Percentiles rank a stretch among this genome's conserved stretches.
These are phyloP conservation scores for Zalerion maritima DNA, from an alignment of 495 filamentous ascomycete species.

Conservation along the genomic window DNA sequence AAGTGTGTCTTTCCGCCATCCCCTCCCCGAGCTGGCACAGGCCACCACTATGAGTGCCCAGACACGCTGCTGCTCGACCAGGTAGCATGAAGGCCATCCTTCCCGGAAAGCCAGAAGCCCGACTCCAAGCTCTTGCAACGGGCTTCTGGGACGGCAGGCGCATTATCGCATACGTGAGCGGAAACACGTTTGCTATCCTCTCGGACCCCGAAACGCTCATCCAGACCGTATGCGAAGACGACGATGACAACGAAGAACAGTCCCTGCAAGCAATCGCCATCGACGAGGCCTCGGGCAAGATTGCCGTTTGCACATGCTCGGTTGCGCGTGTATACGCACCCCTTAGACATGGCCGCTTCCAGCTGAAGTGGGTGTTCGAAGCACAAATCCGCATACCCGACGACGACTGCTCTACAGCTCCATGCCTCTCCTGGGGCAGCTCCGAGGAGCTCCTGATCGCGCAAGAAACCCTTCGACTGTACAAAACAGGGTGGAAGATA, in stretches of 20 bases:
- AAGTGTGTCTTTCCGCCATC: too few relatives aligned
- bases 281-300: slow-evolving; percentile 71
- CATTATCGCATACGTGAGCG: slow-evolving; percentile 80
- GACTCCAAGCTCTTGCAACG: slow-evolving; percentile 77
- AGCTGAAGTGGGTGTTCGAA: slow-evolving; percentile 36
- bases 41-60: too few relatives aligned
- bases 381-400: slow-evolving; percentile 21
- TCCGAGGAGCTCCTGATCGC: slow-evolving; percentile 71
- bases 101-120: slow-evolving; percentile 79
- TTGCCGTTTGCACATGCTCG: slow-evolving; percentile 54
- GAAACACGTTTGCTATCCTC: slow-evolving; percentile 74
- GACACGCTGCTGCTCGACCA: too few relatives aligned
- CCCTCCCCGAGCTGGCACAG: too few relatives aligned
- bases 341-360: slow-evolving; percentile 36
- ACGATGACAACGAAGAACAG: slow-evolving; percentile 59
- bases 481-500: slow-evolving; percentile 38
- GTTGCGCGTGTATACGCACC: slow-evolving; percentile 67
- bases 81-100: slow-evolving; percentile 60
- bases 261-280: slow-evolving; percentile 59
- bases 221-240: slow-evolving; percentile 83
- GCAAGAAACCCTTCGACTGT: slow-evolving; percentile 55
- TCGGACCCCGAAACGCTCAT: slow-evolving; percentile 57
- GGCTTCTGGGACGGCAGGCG: slow-evolving; percentile 69
- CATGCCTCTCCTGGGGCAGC: slow-evolving; percentile 74
- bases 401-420: slow-evolving; percentile 28